Conservation (phyloP, 192 early-diverging fungal species). For the Mortierella alpina region DNA sequence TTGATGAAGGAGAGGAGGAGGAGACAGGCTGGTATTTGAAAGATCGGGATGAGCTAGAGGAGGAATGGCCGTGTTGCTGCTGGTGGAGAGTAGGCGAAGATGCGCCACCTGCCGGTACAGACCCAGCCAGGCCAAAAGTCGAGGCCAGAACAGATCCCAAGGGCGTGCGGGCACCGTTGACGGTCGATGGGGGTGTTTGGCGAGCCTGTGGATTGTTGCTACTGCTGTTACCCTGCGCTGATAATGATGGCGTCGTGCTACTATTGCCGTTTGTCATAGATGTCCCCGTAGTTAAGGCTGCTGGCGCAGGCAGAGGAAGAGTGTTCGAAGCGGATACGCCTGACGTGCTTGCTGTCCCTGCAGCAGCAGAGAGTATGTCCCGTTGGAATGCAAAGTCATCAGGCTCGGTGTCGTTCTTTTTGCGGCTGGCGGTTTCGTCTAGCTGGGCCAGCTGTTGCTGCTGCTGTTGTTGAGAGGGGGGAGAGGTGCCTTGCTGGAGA, state of each 20-base stretch:
- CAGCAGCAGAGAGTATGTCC: slow-evolving; percentile 19
- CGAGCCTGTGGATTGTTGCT: neutral
- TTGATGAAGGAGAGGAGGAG: slow-evolving; percentile 1
- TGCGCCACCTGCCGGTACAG: neutral
- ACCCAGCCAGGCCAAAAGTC: slow-evolving; percentile 13
- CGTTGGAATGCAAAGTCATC: slow-evolving; percentile 20
- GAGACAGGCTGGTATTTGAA: slow-evolving; percentile 27
- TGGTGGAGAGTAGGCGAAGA: neutral
- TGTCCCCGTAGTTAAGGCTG: neutral
- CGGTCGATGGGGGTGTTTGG: slow-evolving; percentile 6
- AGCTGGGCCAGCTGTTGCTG: neutral
- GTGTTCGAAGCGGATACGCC: neutral
- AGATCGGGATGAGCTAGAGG: slow-evolving; percentile 1
- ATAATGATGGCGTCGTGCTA: too few relatives aligned
- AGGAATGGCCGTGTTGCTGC: neutral
- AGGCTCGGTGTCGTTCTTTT: slow-evolving; percentile 21
- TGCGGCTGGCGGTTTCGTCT: slow-evolving; percentile 9
- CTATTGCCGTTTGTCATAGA: too few relatives aligned
- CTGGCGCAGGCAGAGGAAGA: slow-evolving; percentile 12
- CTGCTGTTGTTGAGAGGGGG: slow-evolving; percentile 7
- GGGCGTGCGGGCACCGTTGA: slow-evolving; percentile 10
- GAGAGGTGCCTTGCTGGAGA: slow-evolving; percentile 7
- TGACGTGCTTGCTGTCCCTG: neutral
- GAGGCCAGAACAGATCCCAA: slow-evolving; percentile 36
- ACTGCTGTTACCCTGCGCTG: neutral